These are phyloP conservation scores for Cytospora piceicola DNA, from an alignment of 2,329 filamentous ascomycete species.

Conservation along the genomic window DNA sequence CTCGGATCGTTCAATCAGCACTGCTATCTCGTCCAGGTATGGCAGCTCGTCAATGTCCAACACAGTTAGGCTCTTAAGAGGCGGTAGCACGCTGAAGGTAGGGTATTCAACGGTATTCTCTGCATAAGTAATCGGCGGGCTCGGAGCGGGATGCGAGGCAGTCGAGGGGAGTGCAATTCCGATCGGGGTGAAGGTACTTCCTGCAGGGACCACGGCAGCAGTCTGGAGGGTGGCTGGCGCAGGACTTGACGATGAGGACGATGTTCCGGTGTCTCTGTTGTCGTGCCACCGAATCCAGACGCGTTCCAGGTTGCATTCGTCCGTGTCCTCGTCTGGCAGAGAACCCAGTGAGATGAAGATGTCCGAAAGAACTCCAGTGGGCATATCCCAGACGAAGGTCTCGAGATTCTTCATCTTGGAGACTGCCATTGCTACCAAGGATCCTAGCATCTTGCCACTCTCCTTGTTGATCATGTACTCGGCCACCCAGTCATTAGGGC, in stretches of 20 bases:
- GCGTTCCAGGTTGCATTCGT: conserved; percentile 68
- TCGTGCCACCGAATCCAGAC: conserved; percentile 86
- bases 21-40: conserved; percentile 81
- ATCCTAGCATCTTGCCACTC: conserved; percentile 86
- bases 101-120: conserved; percentile 73
- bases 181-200: conserved; percentile 47
- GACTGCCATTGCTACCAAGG: conserved; percentile 77
- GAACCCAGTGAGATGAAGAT: conserved; percentile 80
- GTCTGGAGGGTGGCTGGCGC: conserved; percentile 29
- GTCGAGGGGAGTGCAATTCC: conserved; percentile 44
- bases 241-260: conserved; percentile 38
- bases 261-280: conserved; percentile 57
- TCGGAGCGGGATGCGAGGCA: conserved; percentile 39
- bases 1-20: conserved; percentile 73
- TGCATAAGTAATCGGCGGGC: conserved; percentile 51
- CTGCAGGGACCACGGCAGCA: conserved; percentile 38
- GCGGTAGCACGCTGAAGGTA: conserved; percentile 76
- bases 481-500: conserved; percentile 75
- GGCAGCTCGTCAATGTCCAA: conserved; percentile 82
- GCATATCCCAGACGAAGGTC: conserved; percentile 88
- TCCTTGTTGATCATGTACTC: conserved; percentile 84
- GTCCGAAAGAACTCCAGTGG: conserved; percentile 78
- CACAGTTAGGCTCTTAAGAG: conserved; percentile 74
- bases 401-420: conserved; percentile 82
- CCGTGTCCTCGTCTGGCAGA: conserved; percentile 63